Conservation (phyloP, 345 rosid genomes). For the Streptanthus diversifolius region DNA sequence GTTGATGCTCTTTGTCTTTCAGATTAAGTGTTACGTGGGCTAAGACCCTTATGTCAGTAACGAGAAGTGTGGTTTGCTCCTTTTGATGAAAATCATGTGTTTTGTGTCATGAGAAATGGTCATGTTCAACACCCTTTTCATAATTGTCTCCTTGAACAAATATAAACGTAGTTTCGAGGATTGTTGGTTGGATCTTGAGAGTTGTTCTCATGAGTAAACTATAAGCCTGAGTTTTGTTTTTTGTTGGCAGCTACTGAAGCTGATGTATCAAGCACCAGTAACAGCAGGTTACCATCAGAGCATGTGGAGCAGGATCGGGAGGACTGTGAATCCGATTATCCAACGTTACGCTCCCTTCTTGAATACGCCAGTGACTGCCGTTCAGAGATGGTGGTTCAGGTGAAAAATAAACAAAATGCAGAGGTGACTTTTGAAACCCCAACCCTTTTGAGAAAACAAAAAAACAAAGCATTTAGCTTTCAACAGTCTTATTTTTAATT, state of each 20-base stretch:
- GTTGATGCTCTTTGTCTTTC: neutral
- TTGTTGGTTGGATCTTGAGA: neutral
- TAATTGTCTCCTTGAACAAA: neutral
- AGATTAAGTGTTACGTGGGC: neutral
- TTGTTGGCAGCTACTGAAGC: slow-evolving; percentile 73
- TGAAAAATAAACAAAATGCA: slow-evolving; percentile 26
- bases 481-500: neutral
- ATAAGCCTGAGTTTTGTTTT: neutral
- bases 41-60: neutral
- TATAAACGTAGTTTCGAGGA: neutral
- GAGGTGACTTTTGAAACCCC: neutral
- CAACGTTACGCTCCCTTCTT: slow-evolving; percentile 74
- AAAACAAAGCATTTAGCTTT: neutral
- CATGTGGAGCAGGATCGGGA: slow-evolving; percentile 77
- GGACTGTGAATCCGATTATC: slow-evolving; percentile 55
- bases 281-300: slow-evolving; percentile 86
- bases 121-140: neutral
- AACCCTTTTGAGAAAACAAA: neutral
- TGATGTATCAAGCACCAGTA: slow-evolving; percentile 93
- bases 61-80: neutral
- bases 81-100: neutral
- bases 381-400: slow-evolving; percentile 93
- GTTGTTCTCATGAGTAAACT: neutral
- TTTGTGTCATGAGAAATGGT: neutral
- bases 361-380: slow-evolving; percentile 56